These are phyloP conservation scores for Punctularia strigosozonata DNA, from an alignment of 768 basidiomycete genomes.

Conservation along the genomic window DNA sequence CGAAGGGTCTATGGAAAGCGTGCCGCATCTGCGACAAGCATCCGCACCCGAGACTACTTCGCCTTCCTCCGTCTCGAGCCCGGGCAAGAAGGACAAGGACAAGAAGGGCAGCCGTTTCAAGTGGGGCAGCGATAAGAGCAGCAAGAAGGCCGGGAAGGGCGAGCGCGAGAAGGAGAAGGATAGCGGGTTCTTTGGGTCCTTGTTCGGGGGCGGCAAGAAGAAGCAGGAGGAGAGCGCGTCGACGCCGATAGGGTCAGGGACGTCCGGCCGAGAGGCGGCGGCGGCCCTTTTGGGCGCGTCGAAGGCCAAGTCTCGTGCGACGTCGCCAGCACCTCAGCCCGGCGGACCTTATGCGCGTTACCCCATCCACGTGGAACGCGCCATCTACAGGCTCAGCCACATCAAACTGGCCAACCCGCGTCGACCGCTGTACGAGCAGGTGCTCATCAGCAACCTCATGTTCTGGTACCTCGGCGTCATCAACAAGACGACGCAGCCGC, in stretches of 20 bases:
- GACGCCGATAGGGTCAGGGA: constrained; percentile 18
- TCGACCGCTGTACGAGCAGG: constrained; percentile 94
- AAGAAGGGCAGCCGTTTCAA: constrained; percentile 53
- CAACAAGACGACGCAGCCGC: constrained; percentile 69
- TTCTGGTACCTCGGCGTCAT: constrained; percentile 99
- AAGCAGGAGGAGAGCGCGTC: constrained; percentile 66
- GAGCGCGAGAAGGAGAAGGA: constrained; percentile 58
- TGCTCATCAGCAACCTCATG: constrained; percentile 86
- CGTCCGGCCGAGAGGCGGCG: constrained; percentile 78
- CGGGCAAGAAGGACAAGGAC: constrained; percentile 61
- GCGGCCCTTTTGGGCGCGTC: constrained; percentile 79
- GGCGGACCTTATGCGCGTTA: constrained; percentile 59
- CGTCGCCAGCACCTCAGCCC: constrained; percentile 49
- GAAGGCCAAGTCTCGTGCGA: constrained; percentile 54
- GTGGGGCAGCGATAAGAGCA: constrained; percentile 31
- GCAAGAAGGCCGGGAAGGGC: constrained; percentile 34
- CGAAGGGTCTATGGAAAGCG: no score
- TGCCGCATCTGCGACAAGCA: no score
- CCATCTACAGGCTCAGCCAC: constrained; percentile 93
- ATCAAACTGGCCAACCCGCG: constrained; percentile 98
- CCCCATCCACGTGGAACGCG: constrained; percentile 97
- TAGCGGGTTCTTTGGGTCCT: constrained; percentile 82
- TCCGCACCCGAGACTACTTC: constrained; percentile 11
- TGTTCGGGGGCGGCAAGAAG: constrained; percentile 78
- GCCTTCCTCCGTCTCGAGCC: constrained; percentile 20